Evolutionary conservation across 2,329 filamentous ascomycete genomes (phyloP), one percentile per base, ranked within the genome.

Genomic region (Ciborinia camelliae): DNA sequence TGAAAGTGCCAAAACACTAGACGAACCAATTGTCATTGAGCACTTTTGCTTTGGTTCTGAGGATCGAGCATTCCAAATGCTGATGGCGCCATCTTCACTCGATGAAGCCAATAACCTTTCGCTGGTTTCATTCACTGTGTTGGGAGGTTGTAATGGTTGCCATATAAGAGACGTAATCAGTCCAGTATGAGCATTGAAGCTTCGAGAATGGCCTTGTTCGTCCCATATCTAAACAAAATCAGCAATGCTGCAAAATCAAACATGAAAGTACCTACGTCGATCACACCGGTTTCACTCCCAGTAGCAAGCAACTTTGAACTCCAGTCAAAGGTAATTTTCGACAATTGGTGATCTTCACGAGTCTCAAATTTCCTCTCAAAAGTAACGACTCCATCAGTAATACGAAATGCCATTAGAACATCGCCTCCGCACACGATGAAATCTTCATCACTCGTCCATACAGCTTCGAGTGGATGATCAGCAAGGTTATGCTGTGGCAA

Each of bases 1-100:
- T 1, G 86, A 80, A 2, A 88, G 77, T 30, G 82, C 81, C 48
- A 86, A 81, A 52, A 88, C 82, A 9, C 84, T 81, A 14, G 35
- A 47, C 1, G 79, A 75, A 23, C 81, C 80, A 82, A 88, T 87
- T 0, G 83, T 87, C 77, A 88, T 81, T 63, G 83, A 85, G 67
- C 81, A 84, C 66, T 82, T 84, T 0, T 84, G 77, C 69, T 84
- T 86, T 68, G 78, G 81, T 62, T 86, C 84, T 1, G 80, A 74
- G 45, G 78, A 79, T 55, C 82, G 79, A 3, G 82, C 84, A 69
- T 88, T 86, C 84, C 85, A 88, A 32, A 88, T 82, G 53, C 82
- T 78, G 57, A 89, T 86, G 14, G 83, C 83, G 30, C 84, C 84
- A 69, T 89, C 86, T 67, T 88, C 85, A 30, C 84, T 85, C 1